phyloP scores from a whole-genome alignment of 1,284 basidiomycete species.

The Sporisorium scitamineum region DNA sequence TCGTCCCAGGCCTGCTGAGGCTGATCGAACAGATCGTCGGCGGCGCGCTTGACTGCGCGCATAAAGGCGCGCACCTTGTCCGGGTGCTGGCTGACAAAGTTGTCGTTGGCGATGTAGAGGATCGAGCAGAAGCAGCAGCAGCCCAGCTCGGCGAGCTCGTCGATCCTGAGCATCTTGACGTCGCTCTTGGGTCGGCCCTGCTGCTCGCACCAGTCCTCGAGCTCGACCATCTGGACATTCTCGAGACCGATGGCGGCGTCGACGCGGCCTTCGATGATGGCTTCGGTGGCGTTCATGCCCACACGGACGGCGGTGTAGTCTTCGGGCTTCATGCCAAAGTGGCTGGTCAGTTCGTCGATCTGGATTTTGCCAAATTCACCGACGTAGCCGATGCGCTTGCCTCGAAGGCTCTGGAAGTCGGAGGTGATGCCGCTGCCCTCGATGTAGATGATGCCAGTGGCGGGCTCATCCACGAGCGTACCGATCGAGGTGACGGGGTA shows the following conservation, averaged over 20 bases:
- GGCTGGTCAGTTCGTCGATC: conserved; percentile 59
- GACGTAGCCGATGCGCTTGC: conserved; percentile 71
- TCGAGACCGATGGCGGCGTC: conserved; percentile 70
- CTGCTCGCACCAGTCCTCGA: conserved; percentile 70
- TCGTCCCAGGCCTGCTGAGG: conserved; percentile 69
- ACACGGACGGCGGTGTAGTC: conserved; percentile 70
- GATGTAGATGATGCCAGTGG: conserved; percentile 70
- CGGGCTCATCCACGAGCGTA: conserved; percentile 70
- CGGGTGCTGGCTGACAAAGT: conserved; percentile 64
- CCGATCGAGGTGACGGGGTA: conserved; percentile 70
- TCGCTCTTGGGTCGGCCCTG: conserved; percentile 67
- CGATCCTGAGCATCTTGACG: conserved; percentile 70
- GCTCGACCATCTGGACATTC: conserved; percentile 69
- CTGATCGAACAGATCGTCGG: conserved; percentile 67
- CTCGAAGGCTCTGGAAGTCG: conserved; percentile 69
- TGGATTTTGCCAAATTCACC: conserved; percentile 71
- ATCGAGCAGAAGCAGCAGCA: conserved; percentile 70
- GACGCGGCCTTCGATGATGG: conserved; percentile 69
- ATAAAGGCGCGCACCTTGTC: conserved; percentile 70
- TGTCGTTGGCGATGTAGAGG: conserved; percentile 62
- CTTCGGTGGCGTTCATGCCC: conserved; percentile 70
- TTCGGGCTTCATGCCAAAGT: conserved; percentile 63
- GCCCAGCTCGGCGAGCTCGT: conserved; percentile 69
- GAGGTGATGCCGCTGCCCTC: conserved; percentile 68
- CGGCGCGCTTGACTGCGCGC: conserved; percentile 69